Evolutionary conservation across 805 yeast genomes (phyloP).

Genomic region (Ogataea ramenticola): DNA sequence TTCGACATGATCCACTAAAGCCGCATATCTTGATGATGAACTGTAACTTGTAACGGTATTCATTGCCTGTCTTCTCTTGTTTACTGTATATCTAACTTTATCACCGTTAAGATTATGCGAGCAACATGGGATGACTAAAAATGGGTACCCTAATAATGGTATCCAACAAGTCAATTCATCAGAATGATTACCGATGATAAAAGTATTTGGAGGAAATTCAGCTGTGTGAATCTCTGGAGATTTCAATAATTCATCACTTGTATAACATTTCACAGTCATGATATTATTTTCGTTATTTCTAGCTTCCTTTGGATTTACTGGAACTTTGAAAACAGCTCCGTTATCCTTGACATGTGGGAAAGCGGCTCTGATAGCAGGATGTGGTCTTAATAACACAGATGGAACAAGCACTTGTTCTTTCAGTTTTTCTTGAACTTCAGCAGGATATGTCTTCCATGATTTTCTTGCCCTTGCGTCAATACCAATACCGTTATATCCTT

Average conservation of each 20-base stretch:
- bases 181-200: constrained; percentile 89
- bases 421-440: constrained; percentile 47
- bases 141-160: constrained; percentile 80
- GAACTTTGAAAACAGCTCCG: constrained; percentile 53
- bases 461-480: constrained; percentile 86
- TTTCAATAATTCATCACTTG: constrained; percentile 43
- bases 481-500: constrained; percentile 79
- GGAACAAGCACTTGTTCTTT: constrained; percentile 84
- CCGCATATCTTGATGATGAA: constrained; percentile 66
- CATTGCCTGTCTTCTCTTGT: constrained; percentile 16
- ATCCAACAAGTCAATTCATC: constrained; percentile 96
- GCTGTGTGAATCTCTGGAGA: constrained; percentile 54
- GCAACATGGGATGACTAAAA: constrained; percentile 91
- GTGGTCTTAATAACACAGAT: constrained; percentile 58
- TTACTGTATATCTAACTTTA: constrained; percentile 55
- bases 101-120: constrained; percentile 82
- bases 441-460: constrained; percentile 77
- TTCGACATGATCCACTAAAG: constrained; percentile 80
- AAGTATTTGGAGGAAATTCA: constrained; percentile 64
- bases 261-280: constrained; percentile 46
- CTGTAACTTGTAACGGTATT: constrained; percentile 19
- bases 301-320: constrained; percentile 19
- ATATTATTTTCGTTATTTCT: constrained; percentile 13
- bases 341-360: constrained; percentile 49
- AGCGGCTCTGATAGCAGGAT: constrained; percentile 47